phyloP scores from a whole-genome alignment of 2,329 filamentous ascomycete genomes.

The Knufia petricola region DNA sequence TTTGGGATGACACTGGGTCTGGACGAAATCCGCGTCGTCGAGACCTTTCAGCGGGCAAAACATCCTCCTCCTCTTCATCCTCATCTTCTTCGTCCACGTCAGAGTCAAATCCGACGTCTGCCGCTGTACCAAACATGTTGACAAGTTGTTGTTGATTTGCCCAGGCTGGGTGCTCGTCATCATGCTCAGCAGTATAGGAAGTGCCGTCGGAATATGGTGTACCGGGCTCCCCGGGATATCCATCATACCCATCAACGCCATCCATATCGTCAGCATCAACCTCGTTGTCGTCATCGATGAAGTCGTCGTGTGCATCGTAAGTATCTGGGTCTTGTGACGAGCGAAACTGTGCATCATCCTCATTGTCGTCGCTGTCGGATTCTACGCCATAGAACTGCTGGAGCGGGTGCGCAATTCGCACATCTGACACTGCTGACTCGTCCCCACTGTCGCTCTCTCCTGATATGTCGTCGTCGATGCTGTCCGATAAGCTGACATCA shows the following conservation, averaged over 20 bases:
- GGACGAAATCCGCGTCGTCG: too few species aligned
- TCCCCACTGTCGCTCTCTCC: not conserved
- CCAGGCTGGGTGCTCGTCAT: not conserved
- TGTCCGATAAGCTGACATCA: slow-evolving; percentile 8
- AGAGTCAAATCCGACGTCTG: not conserved
- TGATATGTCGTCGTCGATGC: slow-evolving; percentile 3
- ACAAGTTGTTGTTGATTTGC: not conserved
- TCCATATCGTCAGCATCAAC: slow-evolving; percentile 7
- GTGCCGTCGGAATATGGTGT: slow-evolving; percentile 4
- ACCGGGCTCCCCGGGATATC: not conserved
- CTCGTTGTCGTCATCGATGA: slow-evolving; percentile 15
- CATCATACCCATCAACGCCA: not conserved
- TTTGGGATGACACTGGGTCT: not conserved
- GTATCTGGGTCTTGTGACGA: not conserved
- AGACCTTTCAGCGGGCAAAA: slow-evolving; percentile 10
- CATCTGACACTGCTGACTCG: not conserved
- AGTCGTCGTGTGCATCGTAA: slow-evolving; percentile 13
- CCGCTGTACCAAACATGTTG: not conserved
- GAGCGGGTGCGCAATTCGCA: not conserved
- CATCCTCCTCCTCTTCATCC: slow-evolving; percentile 13
- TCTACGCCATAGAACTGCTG: slow-evolving; percentile 8
- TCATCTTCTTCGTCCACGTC: slow-evolving; percentile 11
- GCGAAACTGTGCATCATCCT: slow-evolving; percentile 9
- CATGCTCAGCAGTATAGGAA: not conserved
- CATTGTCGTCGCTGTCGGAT: slow-evolving; percentile 17